A percentile compares a stretch with the other conserved stretches of the same genome.
Conservation (phyloP, 176 grass and related monocot genomes). For the Alopecurus myosuroides region DNA sequence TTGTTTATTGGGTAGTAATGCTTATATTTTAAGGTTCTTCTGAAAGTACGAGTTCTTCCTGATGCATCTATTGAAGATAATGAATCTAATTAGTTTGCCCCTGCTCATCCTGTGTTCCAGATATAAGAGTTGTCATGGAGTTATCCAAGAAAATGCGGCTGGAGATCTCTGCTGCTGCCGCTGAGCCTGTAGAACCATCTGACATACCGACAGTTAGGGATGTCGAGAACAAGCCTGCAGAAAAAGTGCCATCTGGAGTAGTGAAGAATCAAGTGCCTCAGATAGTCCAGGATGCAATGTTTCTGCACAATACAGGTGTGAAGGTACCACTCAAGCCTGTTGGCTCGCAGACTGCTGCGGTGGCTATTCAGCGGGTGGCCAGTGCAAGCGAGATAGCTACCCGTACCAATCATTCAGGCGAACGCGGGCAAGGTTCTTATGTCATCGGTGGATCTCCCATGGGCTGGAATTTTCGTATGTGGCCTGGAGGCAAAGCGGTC, state of each 20-base stretch:
- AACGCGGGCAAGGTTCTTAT: slow-evolving; percentile 51
- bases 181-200: slow-evolving; percentile 29
- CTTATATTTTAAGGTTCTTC: slow-evolving; percentile 1
- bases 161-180: slow-evolving; percentile 21
- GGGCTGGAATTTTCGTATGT: slow-evolving; percentile 81
- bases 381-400: slow-evolving; percentile 18
- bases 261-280: slow-evolving; percentile 23
- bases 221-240: slow-evolving; percentile 14
- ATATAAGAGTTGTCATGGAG: slow-evolving; percentile 48
- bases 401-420: slow-evolving; percentile 33
- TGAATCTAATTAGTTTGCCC: not conserved
- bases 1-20: too few species aligned
- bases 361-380: not conserved
- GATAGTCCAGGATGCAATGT: slow-evolving; percentile 13
- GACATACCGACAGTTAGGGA: not conserved
- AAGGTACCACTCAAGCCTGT: slow-evolving; percentile 23
- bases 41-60: not conserved
- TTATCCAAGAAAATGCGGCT: slow-evolving; percentile 52
- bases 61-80: not conserved
- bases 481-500: slow-evolving; percentile 49
- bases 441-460: slow-evolving; percentile 78
- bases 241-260: not conserved
- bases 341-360: slow-evolving; percentile 1
- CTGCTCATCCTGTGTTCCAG: slow-evolving; percentile 26
- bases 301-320: not conserved